A percentile compares a stretch with the other conserved stretches of the same genome.
phyloP scores from a whole-genome alignment of 2,329 filamentous ascomycete species.

The Trichophyton rubrum region DNA sequence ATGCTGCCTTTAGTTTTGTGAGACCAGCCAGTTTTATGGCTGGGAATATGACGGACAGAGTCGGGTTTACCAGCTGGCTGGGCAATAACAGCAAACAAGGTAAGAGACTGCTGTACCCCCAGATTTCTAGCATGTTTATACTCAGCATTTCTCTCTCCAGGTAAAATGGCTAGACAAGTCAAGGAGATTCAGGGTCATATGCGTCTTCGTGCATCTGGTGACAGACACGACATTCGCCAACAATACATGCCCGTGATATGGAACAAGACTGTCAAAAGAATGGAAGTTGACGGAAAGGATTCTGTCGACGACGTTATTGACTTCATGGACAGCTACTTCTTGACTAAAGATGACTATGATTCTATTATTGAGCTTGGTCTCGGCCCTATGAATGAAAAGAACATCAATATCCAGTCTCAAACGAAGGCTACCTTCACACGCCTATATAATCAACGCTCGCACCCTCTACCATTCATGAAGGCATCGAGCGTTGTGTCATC shows the following conservation, averaged over 20 bases:
- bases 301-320: slow-evolving; percentile 72
- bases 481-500: slow-evolving; percentile 62
- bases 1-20: slow-evolving; percentile 91
- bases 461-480: slow-evolving; percentile 94
- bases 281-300: slow-evolving; percentile 71
- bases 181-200: slow-evolving; percentile 97
- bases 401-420: slow-evolving; percentile 66
- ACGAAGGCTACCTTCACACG: slow-evolving; percentile 85
- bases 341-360: slow-evolving; percentile 92
- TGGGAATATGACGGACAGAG: slow-evolving; percentile 58
- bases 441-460: slow-evolving; percentile 73
- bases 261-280: slow-evolving; percentile 60
- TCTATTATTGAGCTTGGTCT: slow-evolving; percentile 83
- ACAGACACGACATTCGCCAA: slow-evolving; percentile 86
- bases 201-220: slow-evolving; percentile 78
- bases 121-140: neutral
- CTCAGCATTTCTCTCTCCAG: slow-evolving; percentile 19
- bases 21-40: slow-evolving; percentile 76
- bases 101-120: slow-evolving; percentile 30
- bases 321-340: slow-evolving; percentile 92
- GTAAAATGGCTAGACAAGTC: slow-evolving; percentile 61
- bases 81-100: slow-evolving; percentile 85
- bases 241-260: slow-evolving; percentile 86
- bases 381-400: slow-evolving; percentile 65
- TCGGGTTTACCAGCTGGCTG: slow-evolving; percentile 79